Percentiles rank a stretch among this genome's conserved stretches.
Conservation (phyloP, 192 early-diverging fungal species). For the Backusella tarrabulga region DNA sequence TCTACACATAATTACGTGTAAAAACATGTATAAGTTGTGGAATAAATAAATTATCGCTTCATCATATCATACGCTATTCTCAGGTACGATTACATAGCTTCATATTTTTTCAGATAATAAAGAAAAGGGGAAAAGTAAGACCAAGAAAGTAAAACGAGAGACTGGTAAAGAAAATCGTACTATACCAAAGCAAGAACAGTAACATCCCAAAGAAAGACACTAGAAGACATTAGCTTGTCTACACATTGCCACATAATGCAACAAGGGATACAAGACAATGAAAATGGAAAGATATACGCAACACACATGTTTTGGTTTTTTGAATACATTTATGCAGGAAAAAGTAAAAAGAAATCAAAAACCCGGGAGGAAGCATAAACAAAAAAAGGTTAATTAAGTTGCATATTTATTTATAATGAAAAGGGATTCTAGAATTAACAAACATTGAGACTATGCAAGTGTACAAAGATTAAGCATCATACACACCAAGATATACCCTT, state of each 20-base stretch:
- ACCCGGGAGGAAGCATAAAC: background rate
- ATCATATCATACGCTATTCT: background rate
- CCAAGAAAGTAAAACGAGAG: background rate
- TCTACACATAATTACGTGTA: too few species aligned
- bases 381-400: background rate
- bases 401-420: slow-evolving; percentile 3
- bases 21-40: background rate
- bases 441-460: background rate
- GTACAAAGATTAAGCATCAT: background rate
- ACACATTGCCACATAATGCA: background rate
- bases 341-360: background rate
- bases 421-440: background rate
- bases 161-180: background rate
- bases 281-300: background rate
- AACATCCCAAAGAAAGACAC: background rate
- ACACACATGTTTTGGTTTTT: background rate
- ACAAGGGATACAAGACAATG: background rate
- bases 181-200: background rate
- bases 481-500: background rate
- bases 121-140: background rate
- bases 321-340: background rate
- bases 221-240: background rate
- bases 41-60: background rate
- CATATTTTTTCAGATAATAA: background rate
- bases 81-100: background rate